A percentile compares a stretch with the other conserved stretches of the same genome.
These are phyloP conservation scores for Acanthamoeba lenticulata DNA, from an alignment of 208 protist genomes.

Conservation along the genomic window DNA sequence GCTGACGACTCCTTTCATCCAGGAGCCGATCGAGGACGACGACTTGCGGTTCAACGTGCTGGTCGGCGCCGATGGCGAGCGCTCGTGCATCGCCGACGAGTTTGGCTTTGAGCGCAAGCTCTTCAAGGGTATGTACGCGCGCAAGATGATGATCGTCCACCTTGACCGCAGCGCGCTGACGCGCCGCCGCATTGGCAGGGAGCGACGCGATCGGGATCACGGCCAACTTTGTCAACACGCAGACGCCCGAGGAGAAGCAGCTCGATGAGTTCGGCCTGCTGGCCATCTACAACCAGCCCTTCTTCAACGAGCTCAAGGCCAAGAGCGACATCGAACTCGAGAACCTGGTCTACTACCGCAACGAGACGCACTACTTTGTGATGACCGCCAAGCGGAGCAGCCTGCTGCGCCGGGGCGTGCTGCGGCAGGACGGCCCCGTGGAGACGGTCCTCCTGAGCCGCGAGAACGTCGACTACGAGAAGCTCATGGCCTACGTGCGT, in stretches of 20 bases:
- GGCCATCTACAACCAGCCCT: slow-evolving; percentile 51
- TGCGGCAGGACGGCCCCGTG: background rate
- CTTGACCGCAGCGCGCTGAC: too few species aligned
- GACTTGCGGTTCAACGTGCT: slow-evolving; percentile 58
- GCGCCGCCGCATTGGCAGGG: slow-evolving; percentile 1
- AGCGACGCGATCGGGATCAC: slow-evolving; percentile 69
- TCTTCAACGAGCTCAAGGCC: slow-evolving; percentile 67
- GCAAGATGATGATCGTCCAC: background rate
- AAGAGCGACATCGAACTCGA: slow-evolving; percentile 70
- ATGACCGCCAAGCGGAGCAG: slow-evolving; percentile 64
- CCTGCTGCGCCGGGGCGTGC: slow-evolving; percentile 22
- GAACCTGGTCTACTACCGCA: slow-evolving; percentile 70
- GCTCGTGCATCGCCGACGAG: slow-evolving; percentile 35
- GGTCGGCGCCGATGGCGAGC: slow-evolving; percentile 68
- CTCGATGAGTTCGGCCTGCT: slow-evolving; percentile 58
- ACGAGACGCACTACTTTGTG: slow-evolving; percentile 72
- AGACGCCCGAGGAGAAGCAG: slow-evolving; percentile 22
- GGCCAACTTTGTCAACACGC: slow-evolving; percentile 70
- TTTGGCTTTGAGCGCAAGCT: slow-evolving; percentile 62
- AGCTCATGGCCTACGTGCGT: background rate
- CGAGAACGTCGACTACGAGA: background rate
- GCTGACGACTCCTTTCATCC: too few species aligned
- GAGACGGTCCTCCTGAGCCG: background rate
- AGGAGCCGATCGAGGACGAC: slow-evolving; percentile 1
- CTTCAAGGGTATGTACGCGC: slow-evolving; percentile 50